Evolutionary conservation across 2,329 filamentous ascomycete species (phyloP), one percentile per base, ranked within the genome.

Genomic region (Tympanopsis confertula): DNA sequence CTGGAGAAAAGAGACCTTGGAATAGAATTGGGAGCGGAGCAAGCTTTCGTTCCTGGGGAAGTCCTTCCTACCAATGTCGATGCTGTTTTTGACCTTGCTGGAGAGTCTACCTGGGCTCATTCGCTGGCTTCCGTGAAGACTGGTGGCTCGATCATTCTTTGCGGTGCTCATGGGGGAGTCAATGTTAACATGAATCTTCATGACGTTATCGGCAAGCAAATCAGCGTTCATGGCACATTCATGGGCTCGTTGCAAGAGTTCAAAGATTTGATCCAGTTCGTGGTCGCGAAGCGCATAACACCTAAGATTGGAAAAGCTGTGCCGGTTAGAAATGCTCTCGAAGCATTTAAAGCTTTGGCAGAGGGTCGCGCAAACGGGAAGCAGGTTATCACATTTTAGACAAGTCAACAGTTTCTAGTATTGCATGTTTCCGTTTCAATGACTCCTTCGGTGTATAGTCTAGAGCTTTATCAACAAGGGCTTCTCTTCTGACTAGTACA

Each of bases 1-100:
- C 37, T 38, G 10, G 41, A 41, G 22, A 49, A 49, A 36, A 36
- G 45, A 36, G 37, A 36, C 5, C 20, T 48, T 7, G 47, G 36
- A n/a, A 24, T 39, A 18, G 40, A 38, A 17, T 40, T 49, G 12
- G 44, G 47, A 19, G 45, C 46, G n/a, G 41, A 44, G 28, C 41
- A 39, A 24, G 41, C 38, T 1, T 48, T 47, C 29, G 30, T 18
- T 10, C 37, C 45, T 12, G 42, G 45, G 1, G 39, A 43, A 30
- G 17, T 42, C n/a, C 32, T 50, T 15, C 39, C 28, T 4, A 42
- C 45, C 37, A 45, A 46, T 30, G 45, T 41, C 2, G 42, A 42
- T 37, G 45, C 41, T 1, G 46, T 46, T 1, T 50, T 48, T 35
- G 47, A 50, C 37, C 41, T 44, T 4, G 41, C 38, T 29, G 46